A percentile compares a stretch with the other conserved stretches of the same genome.
These are phyloP conservation scores for Clitopilus hobsonii DNA, from an alignment of 768 basidiomycete species.

Conservation along the genomic window DNA sequence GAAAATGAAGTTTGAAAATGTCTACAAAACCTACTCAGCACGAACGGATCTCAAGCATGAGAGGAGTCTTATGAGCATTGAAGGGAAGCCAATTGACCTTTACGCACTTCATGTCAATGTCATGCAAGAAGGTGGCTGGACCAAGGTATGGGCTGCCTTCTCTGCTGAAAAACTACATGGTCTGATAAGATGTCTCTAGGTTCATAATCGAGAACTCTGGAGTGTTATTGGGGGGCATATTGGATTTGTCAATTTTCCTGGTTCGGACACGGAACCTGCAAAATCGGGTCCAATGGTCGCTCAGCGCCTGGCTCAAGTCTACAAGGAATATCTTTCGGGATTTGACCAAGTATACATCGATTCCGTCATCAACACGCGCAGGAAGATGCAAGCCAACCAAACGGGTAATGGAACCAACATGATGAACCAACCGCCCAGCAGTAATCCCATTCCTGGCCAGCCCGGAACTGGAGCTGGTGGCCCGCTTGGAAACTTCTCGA, in stretches of 20 bases:
- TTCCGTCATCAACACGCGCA: slow-evolving; percentile 30
- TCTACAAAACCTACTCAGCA: neutral
- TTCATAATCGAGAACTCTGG: slow-evolving; percentile 56
- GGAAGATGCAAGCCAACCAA: neutral
- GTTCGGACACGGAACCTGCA: slow-evolving; percentile 52
- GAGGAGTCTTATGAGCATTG: neutral
- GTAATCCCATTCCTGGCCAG: neutral
- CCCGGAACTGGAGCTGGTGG: too few relatives aligned
- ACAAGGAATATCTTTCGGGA: slow-evolving; percentile 48
- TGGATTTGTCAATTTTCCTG: slow-evolving; percentile 65
- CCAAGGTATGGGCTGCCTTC: neutral
- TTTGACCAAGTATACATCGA: slow-evolving; percentile 55
- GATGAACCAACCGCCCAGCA: neutral
- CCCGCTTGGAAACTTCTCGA: too few relatives aligned
- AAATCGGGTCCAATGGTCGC: slow-evolving; percentile 61
- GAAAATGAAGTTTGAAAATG: neutral
- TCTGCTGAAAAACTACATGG: neutral
- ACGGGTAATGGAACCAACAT: neutral
- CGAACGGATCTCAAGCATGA: neutral
- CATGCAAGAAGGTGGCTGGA: neutral
- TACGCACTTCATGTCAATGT: neutral
- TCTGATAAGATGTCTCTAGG: slow-evolving; percentile 27
- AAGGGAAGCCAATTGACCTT: neutral
- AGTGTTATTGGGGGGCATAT: slow-evolving; percentile 61
- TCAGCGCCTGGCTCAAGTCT: slow-evolving; percentile 53